phyloP scores from a whole-genome alignment of 1,139 yeast species.

The Debaryomycetaceae sp. region DNA sequence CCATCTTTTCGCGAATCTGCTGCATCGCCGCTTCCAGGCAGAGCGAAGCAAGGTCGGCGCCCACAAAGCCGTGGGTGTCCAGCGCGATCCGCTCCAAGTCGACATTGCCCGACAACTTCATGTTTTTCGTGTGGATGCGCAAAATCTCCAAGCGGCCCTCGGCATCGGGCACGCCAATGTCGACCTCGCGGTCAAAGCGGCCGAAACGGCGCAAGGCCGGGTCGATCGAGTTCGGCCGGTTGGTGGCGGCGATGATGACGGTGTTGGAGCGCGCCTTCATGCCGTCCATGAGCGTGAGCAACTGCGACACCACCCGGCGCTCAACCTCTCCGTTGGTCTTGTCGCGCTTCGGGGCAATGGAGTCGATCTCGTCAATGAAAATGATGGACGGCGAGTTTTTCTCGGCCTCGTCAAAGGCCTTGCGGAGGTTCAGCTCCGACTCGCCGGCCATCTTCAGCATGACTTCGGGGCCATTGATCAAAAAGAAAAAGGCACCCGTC shows the following conservation, averaged over 20 bases:
- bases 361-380: conserved; percentile 94
- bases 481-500: conserved; percentile 95
- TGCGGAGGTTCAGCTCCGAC: conserved; percentile 99
- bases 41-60: conserved; percentile 68
- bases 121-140: conserved; percentile 91
- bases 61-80: conserved; percentile 95
- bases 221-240: conserved; percentile 94
- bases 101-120: conserved; percentile 94
- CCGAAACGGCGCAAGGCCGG: conserved; percentile 98
- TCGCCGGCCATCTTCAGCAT: conserved; percentile 98
- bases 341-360: conserved; percentile 98
- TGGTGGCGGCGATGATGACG: conserved; percentile 98
- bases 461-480: conserved; percentile 95
- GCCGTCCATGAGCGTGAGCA: conserved; percentile 94
- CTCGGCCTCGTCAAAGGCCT: conserved; percentile 96
- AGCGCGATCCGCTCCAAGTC: conserved; percentile 98
- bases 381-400: conserved; percentile 95
- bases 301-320: conserved; percentile 97
- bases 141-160: conserved; percentile 97
- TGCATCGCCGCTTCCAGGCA: conserved; percentile 63
- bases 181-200: conserved; percentile 95
- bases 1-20: conserved; percentile 98
- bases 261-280: conserved; percentile 98
- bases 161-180: conserved; percentile 87
- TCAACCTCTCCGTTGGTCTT: conserved; percentile 99